These are phyloP conservation scores for Tolypocladium endophyticum DNA, from an alignment of 2,329 filamentous ascomycete genomes.

Conservation along the genomic window DNA sequence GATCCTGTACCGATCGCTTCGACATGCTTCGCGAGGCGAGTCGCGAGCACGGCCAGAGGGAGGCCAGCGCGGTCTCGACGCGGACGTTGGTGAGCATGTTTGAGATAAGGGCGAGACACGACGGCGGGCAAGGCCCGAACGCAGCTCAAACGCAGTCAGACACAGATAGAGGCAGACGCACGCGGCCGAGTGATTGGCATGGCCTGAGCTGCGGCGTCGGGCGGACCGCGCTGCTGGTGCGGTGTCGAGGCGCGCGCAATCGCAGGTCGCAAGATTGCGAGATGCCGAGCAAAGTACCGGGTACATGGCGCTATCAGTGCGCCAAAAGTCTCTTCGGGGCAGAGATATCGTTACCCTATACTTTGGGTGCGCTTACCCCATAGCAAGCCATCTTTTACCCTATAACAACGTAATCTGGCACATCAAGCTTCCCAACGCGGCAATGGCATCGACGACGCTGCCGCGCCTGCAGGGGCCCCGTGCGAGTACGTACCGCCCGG, in stretches of 20 bases:
- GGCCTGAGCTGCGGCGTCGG: not conserved
- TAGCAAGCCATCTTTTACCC: conserved; percentile 13
- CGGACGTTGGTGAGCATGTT: not conserved
- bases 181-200: not conserved
- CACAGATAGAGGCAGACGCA: not conserved
- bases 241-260: not conserved
- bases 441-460: not conserved
- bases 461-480: not conserved
- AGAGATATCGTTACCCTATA: conserved; percentile 8
- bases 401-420: conserved; percentile 17
- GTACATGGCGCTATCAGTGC: not conserved
- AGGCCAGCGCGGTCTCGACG: not conserved
- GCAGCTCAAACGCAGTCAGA: too few relatives aligned
- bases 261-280: not conserved
- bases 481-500: not conserved
- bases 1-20: not conserved
- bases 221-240: not conserved
- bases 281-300: not conserved
- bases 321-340: not conserved
- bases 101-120: not conserved
- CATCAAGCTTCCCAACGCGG: conserved; percentile 4
- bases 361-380: conserved; percentile 7
- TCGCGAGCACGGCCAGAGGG: not conserved
- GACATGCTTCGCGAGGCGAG: not conserved
- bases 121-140: not conserved